A percentile compares a stretch with the other conserved stretches of the same genome.
phyloP scores from a whole-genome alignment of 1,284 basidiomycete genomes.

The Cryptococcus wingfieldii region DNA sequence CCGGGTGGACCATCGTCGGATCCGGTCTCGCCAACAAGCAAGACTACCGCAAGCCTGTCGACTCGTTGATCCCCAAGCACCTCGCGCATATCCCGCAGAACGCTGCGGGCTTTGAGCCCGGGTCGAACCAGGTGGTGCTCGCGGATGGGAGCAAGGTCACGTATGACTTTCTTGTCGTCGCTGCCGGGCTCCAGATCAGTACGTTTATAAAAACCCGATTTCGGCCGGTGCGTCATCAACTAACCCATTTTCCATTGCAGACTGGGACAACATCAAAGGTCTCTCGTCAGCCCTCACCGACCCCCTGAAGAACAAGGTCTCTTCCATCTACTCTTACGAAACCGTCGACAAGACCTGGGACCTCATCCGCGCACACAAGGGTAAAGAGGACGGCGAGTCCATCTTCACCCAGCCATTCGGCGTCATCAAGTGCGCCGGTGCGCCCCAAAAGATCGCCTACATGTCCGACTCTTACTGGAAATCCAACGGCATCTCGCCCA shows the following conservation, averaged over 20 bases:
- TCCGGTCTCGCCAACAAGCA: constrained; percentile 66
- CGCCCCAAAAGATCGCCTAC: constrained; percentile 92
- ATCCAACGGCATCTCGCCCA: constrained; percentile 53
- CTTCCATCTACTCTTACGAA: constrained; percentile 87
- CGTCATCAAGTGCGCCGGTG: constrained; percentile 91
- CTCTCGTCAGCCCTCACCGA: constrained; percentile 72
- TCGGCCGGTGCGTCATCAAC: too few relatives aligned
- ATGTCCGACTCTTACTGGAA: constrained; percentile 62
- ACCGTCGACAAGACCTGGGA: constrained; percentile 83
- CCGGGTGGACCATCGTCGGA: constrained; percentile 90
- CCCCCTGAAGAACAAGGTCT: constrained; percentile 68
- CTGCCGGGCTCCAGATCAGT: constrained; percentile 78
- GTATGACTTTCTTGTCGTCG: constrained; percentile 86
- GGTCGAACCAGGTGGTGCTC: constrained; percentile 64
- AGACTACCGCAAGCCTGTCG: constrained; percentile 66
- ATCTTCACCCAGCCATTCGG: constrained; percentile 97
- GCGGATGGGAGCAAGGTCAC: constrained; percentile 67
- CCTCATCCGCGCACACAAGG: constrained; percentile 71
- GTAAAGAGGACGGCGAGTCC: constrained; percentile 57
- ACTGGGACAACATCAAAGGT: constrained; percentile 70
- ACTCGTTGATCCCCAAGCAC: constrained; percentile 66
- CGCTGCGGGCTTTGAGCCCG: constrained; percentile 72
- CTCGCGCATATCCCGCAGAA: constrained; percentile 70
- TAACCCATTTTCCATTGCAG: constrained; percentile 11
- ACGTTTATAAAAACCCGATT: constrained; percentile 9